Conservation (phyloP, 2,329 filamentous ascomycete species). For the Sporothrix humicola region DNA sequence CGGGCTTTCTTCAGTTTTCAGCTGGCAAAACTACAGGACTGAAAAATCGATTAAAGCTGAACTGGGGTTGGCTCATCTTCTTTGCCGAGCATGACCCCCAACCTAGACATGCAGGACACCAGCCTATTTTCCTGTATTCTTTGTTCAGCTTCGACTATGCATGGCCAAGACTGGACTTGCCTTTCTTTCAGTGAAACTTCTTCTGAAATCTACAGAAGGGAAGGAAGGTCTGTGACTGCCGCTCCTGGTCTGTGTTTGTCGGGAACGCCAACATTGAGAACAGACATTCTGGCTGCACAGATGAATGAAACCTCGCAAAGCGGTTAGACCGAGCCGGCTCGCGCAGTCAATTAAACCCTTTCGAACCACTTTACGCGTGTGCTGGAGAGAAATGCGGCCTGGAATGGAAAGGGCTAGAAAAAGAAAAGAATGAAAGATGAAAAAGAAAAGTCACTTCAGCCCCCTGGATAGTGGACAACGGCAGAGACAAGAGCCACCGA, state of each 20-base stretch:
- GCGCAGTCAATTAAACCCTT: constrained; percentile 2
- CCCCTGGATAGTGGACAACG: neutral
- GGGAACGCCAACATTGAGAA: neutral
- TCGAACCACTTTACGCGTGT: constrained; percentile 9
- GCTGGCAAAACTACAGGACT: neutral
- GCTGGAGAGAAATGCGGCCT: neutral
- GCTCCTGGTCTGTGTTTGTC: neutral
- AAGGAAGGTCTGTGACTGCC: neutral
- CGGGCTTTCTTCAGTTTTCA: neutral
- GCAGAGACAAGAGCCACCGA: neutral
- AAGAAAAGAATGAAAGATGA: neutral
- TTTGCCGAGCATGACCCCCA: neutral
- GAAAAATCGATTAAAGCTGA: neutral
- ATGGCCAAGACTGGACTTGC: neutral
- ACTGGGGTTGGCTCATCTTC: neutral
- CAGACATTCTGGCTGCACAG: neutral
- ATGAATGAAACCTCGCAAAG: constrained; percentile 10
- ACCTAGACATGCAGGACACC: neutral
- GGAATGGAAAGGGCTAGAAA: constrained; percentile 18
- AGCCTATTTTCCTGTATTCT: neutral
- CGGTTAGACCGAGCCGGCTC: neutral
- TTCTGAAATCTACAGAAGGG: no score
- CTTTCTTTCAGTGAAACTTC: neutral
- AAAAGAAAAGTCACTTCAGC: constrained; percentile 3
- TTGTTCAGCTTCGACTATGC: neutral